phyloP scores from a whole-genome alignment of 2,329 filamentous ascomycete genomes.

The Truncatella angustata region DNA sequence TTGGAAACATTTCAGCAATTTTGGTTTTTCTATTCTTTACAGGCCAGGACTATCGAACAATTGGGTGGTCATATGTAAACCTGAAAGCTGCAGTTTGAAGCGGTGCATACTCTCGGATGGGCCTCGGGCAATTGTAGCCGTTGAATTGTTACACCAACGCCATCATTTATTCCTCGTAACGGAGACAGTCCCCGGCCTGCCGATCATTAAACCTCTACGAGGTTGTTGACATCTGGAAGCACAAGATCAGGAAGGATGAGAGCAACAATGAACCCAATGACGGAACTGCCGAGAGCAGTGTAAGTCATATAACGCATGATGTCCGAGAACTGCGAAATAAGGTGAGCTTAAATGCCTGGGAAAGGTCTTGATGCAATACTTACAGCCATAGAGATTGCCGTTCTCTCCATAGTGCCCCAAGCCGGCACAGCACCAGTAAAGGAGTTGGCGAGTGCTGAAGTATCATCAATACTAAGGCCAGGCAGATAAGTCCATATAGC shows the following conservation, averaged over 20 bases:
- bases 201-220: neutral
- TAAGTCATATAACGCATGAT: conserved; percentile 27
- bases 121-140: no score
- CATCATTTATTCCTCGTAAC: no score
- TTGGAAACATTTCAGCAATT: no score
- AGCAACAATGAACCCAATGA: conserved; percentile 17
- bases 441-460: conserved; percentile 41
- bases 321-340: conserved; percentile 20
- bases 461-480: conserved; percentile 23
- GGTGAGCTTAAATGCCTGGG: conserved; percentile 1
- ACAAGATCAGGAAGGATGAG: conserved; percentile 19
- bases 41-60: no score
- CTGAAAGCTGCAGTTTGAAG: no score
- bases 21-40: no score
- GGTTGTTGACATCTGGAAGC: neutral
- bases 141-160: neutral
- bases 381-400: conserved; percentile 39
- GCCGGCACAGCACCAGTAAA: conserved; percentile 39
- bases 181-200: neutral
- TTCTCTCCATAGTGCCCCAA: conserved; percentile 38
- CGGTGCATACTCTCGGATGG: no score
- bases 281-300: conserved; percentile 20
- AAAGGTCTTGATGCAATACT: conserved; percentile 13
- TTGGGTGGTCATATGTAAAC: no score
- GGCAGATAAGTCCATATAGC: conserved; percentile 36